A percentile compares a stretch with the other conserved stretches of the same genome.
Conservation (phyloP, 768 basidiomycete genomes). For the Naganishia vishniacii region DNA sequence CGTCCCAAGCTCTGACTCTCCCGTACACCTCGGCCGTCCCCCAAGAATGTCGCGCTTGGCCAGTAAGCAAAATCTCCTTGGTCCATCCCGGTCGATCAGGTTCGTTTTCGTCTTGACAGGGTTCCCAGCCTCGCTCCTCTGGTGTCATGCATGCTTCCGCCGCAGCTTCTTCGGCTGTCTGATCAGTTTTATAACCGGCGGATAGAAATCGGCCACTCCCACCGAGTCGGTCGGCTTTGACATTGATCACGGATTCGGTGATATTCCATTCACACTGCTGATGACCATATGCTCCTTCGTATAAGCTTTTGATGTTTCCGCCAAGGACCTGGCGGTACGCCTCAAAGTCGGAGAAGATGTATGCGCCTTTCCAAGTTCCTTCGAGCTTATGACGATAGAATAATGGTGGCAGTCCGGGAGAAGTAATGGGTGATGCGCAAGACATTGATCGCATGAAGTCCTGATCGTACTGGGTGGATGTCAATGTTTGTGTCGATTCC, state of each 20-base stretch:
- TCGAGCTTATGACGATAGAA: conserved; percentile 34
- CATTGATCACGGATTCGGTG: conserved; percentile 39
- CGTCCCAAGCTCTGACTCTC: conserved; percentile 45
- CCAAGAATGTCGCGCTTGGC: conserved; percentile 36
- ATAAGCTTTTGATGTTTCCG: conserved; percentile 40
- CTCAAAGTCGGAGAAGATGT: conserved; percentile 42
- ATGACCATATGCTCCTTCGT: conserved; percentile 41
- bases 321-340: conserved; percentile 39
- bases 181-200: conserved; percentile 37
- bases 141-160: conserved; percentile 31
- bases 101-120: conserved; percentile 32
- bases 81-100: conserved; percentile 44
- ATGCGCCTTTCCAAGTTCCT: conserved; percentile 43
- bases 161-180: conserved; percentile 27
- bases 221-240: conserved; percentile 39
- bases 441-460: conserved; percentile 42
- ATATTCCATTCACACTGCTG: conserved; percentile 39
- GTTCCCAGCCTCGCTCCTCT: conserved; percentile 40
- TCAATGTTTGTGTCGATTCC: conserved; percentile 29
- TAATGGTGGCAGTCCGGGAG: conserved; percentile 38
- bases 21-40: conserved; percentile 40
- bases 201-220: conserved; percentile 36
- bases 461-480: conserved; percentile 36
- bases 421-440: conserved; percentile 41
- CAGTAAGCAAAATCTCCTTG: conserved; percentile 45